Percentiles rank a stretch among this genome's conserved stretches.
These are phyloP conservation scores for Starmerella vaccinii DNA, from an alignment of 805 yeast species.

Conservation along the genomic window DNA sequence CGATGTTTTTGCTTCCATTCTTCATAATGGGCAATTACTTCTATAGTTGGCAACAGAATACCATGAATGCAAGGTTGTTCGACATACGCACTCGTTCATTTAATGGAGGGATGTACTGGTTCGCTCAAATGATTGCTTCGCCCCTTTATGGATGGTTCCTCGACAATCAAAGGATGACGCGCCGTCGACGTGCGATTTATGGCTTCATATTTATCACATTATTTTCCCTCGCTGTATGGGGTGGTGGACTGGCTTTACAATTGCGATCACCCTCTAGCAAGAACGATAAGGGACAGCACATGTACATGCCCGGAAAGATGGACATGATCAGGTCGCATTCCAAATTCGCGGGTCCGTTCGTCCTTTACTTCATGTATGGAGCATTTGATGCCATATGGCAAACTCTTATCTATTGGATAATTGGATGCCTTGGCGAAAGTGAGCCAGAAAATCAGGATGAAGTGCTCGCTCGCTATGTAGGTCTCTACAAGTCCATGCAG, in stretches of 20 bases:
- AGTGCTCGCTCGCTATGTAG: constrained; percentile 43
- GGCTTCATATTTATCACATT: constrained; percentile 36
- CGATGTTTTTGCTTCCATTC: constrained; percentile 47
- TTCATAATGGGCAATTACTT: constrained; percentile 57
- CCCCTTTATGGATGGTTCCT: constrained; percentile 39
- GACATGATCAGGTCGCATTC: constrained; percentile 40
- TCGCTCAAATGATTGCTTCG: constrained; percentile 45
- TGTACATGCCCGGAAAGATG: constrained; percentile 25
- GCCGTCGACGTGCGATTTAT: constrained; percentile 39
- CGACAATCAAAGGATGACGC: constrained; percentile 34
- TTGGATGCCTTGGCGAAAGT: constrained; percentile 39
- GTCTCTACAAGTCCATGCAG: constrained; percentile 54
- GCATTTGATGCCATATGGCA: constrained; percentile 51
- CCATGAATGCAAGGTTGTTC: constrained; percentile 46
- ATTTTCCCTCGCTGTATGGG: constrained; percentile 44
- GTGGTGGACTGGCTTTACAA: constrained; percentile 48
- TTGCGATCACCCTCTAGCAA: constrained; percentile 13
- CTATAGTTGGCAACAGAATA: constrained; percentile 55
- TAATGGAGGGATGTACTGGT: constrained; percentile 52
- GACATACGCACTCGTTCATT: constrained; percentile 51
- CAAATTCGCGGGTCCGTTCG: constrained; percentile 48
- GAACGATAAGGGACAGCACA: constrained; percentile 27
- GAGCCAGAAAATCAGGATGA: constrained; percentile 31
- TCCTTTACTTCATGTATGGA: constrained; percentile 55
- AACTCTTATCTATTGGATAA: constrained; percentile 46